Base-by-base conservation (phyloP, 139 green algal species). In the Pseudopediastrum boryanum region DNA sequence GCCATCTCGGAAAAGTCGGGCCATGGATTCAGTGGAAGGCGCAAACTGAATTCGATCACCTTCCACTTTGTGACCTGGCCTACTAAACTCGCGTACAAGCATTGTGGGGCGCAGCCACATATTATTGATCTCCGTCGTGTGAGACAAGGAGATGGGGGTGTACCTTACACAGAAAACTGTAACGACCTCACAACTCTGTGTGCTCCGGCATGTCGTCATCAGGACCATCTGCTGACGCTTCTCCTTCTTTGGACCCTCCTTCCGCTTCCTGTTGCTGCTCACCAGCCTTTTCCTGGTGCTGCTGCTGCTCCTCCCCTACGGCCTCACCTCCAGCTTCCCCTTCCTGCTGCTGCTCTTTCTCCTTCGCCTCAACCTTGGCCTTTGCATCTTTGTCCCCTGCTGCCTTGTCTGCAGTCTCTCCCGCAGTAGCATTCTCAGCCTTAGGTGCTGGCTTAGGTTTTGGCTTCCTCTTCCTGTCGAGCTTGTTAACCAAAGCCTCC, bases 381-480 rank as follows among this genome's bases (percentile, higher is more conserved):
- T 25, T 59, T 27, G 29, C 54, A 10, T 50, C 66, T 23, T 21
- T 4, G 19, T 9, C 72, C 43, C 74, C 36, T 61, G 50, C 69
- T 21, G 33, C 39, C 13, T 65, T 66, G 19, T 8, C 19, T 9
- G 46, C 66, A 29, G 38, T 65, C 29, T 46, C 66, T 4, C 23
- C 72, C 10, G 39, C 67, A 10, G 70, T 66, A 42, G 78, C 63
- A 8, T 66, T 82, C 38, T 66, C 66, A 56, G 52, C 65, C 52
- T 82, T 67, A 5, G 71, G 54, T 2, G 77, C 69, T 19, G 72
- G 52, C 58, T 84, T 79, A 23, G 84, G 81, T 71, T 89, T 91
- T 48, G 91, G 91, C 78, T 89, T 87, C 42, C 77, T 81, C 83
- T 93, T 93, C 83, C 83, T 91, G 82, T 90, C 89, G 4, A 92